A percentile compares a stretch with the other conserved stretches of the same genome.
These are phyloP conservation scores for Stygiomarasmius scandens DNA, from an alignment of 1,284 basidiomycete genomes.

Conservation along the genomic window DNA sequence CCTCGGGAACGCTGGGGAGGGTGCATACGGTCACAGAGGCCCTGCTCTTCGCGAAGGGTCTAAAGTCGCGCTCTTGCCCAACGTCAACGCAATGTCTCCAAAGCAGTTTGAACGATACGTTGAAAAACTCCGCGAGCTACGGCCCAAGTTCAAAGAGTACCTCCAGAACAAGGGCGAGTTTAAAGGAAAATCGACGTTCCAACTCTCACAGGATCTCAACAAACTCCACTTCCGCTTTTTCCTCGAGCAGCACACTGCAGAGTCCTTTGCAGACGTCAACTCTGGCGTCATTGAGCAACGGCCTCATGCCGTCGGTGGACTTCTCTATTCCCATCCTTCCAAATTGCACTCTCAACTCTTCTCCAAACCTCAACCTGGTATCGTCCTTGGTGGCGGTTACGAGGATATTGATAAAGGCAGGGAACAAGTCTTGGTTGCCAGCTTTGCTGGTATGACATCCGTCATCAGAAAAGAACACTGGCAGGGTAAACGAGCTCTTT, in stretches of 20 bases:
- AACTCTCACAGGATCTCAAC: constrained; percentile 32
- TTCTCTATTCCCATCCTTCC: constrained; percentile 59
- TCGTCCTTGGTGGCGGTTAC: constrained; percentile 45
- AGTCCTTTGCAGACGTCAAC: constrained; percentile 29
- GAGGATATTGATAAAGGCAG: too few species aligned
- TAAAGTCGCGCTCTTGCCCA: constrained; percentile 33
- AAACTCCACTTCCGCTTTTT: constrained; percentile 31
- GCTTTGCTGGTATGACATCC: constrained; percentile 42
- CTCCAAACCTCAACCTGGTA: constrained; percentile 57
- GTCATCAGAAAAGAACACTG: constrained; percentile 17
- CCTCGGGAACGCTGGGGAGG: constrained; percentile 29
- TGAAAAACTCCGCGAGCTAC: constrained; percentile 51
- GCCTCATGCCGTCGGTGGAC: constrained; percentile 65
- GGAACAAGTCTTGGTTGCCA: constrained; percentile 28
- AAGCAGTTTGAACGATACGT: constrained; percentile 63
- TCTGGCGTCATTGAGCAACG: constrained; percentile 52
- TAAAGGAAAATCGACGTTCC: constrained; percentile 20
- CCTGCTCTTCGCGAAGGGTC: constrained; percentile 20
- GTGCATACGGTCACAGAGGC: constrained; percentile 26
- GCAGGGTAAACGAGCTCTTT: constrained; percentile 24
- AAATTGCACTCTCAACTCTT: constrained; percentile 55
- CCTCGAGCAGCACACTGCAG: constrained; percentile 38
- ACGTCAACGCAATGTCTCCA: constrained; percentile 50
- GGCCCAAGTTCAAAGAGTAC: constrained; percentile 57
- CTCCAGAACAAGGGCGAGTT: constrained; percentile 31